A percentile compares a stretch with the other conserved stretches of the same genome.
These are phyloP conservation scores for Fusarium sp. DNA, from an alignment of 2,329 filamentous ascomycete genomes.

Conservation along the genomic window DNA sequence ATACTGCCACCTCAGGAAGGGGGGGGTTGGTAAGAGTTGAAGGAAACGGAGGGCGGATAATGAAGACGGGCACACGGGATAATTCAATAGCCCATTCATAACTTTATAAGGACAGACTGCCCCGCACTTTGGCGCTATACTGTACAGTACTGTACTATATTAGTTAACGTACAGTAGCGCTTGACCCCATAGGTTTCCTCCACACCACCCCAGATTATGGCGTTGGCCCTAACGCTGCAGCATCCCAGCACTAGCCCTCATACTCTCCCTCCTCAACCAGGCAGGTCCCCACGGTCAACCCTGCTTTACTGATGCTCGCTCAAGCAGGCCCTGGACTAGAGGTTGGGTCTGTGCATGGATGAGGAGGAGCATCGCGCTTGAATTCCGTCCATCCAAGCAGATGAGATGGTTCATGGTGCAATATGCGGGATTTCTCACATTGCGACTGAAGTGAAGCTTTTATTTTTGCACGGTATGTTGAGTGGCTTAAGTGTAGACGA, in stretches of 20 bases:
- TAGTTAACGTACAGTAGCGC: not conserved
- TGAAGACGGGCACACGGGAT: not conserved
- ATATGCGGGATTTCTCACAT: not conserved
- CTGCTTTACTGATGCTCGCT: not conserved
- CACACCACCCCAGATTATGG: not conserved
- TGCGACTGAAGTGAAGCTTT: not conserved
- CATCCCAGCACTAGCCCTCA: not conserved
- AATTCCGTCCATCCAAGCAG: not conserved
- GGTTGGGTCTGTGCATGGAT: not conserved
- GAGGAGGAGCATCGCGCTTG: not conserved
- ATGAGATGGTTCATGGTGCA: not conserved
- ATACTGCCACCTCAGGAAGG: not conserved
- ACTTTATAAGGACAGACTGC: not conserved
- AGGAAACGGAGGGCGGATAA: not conserved
- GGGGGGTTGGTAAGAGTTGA: not conserved
- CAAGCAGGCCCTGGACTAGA: not conserved
- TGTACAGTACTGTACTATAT: not conserved
- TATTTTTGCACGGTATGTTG: not conserved
- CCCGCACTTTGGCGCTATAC: not conserved
- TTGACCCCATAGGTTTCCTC: not conserved
- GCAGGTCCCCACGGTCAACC: not conserved
- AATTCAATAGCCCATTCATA: not conserved
- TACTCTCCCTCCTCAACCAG: not conserved
- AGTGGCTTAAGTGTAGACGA: not conserved
- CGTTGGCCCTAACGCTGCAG: not conserved